Base-by-base conservation (phyloP, 148 eudicot species). In the Rhododendron vialii region DNA sequence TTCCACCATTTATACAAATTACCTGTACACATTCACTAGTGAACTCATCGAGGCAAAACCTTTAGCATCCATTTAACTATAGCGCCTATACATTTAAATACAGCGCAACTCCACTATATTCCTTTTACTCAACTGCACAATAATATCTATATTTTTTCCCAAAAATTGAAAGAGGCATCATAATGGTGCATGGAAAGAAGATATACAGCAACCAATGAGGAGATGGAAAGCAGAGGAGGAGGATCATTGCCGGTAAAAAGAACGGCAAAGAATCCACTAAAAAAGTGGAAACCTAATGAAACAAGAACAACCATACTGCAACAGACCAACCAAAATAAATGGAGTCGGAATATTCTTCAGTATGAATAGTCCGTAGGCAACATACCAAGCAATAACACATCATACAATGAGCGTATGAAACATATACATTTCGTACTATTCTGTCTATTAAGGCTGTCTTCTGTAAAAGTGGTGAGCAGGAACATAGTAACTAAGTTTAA, bases 181-280 rank as follows among this genome's bases (percentile, higher is more conserved):
- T 36, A 35, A 82, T 35, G 43, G 71, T 3, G 48, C 63, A 57
- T 55, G 84, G 84, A 82, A 82, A 82, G 47, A 82, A 55, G 47
- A 82, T 82, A 26, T 7, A 51, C 5, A 13, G 82, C 30, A 22
- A 79, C 0, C 3, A 6, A 79, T 14, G 18, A 55, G 7, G 15
- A 24, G 67, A 18, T 43, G 28, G 71, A 81, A 26, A 81, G 36
- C 22, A 80, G 4, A 80, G 24, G 6, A 80, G 15, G n/a, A 80
- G 13, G 7, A 53, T 33, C 43, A 17, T 51, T 51, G 43, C 33
- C 1, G 4, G 3, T 26, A 82, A 59, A 67, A 67, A 67, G 4
- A 26, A 67, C 6, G 6, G 35, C 28, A 26, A 82, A 57, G 28
- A 82, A 82, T 67, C 24, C 73, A 36, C 3, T 22, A 35, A 24